phyloP scores from a whole-genome alignment of 108 stramenopile genomes.

The Seminavis robusta region DNA sequence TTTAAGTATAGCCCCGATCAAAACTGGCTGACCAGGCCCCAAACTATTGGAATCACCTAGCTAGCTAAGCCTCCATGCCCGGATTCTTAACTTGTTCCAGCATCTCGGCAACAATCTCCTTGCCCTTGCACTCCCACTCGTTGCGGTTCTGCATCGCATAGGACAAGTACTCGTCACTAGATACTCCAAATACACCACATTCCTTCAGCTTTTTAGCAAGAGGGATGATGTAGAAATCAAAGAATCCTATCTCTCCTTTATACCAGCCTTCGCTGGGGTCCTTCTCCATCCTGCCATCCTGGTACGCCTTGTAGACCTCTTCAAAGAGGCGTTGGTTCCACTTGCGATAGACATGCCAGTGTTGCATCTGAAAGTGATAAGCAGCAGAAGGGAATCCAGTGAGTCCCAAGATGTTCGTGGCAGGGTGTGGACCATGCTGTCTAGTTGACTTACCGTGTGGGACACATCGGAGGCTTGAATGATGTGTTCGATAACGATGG shows the following conservation, averaged over 20 bases:
- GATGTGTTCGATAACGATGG: conserved; percentile 45
- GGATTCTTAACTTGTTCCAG: not conserved
- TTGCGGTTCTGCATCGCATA: conserved; percentile 7
- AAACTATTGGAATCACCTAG: too few relatives aligned
- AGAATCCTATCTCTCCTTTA: conserved; percentile 41
- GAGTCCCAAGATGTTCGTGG: too few relatives aligned
- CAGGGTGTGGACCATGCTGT: too few relatives aligned
- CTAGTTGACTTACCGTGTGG: too few relatives aligned
- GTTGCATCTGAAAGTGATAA: too few relatives aligned
- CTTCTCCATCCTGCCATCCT: conserved; percentile 10
- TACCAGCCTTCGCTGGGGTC: conserved; percentile 41
- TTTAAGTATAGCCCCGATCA: too few relatives aligned
- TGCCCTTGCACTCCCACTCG: conserved; percentile 12
- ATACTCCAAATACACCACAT: conserved; percentile 38
- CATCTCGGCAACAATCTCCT: conserved; percentile 1
- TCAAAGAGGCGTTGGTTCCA: conserved; percentile 38
- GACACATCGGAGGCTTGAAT: conserved; percentile 53
- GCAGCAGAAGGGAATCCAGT: too few relatives aligned
- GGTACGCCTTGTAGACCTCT: conserved; percentile 27
- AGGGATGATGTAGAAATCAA: conserved; percentile 29
- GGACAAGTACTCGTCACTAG: conserved; percentile 3
- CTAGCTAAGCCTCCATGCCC: too few relatives aligned
- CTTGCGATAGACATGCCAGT: conserved; percentile 37
- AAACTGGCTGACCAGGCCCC: too few relatives aligned
- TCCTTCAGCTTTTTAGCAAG: conserved; percentile 35